These are phyloP conservation scores for Neopestalotiopsis rosae DNA, from an alignment of 2,329 filamentous ascomycete species.

Conservation along the genomic window DNA sequence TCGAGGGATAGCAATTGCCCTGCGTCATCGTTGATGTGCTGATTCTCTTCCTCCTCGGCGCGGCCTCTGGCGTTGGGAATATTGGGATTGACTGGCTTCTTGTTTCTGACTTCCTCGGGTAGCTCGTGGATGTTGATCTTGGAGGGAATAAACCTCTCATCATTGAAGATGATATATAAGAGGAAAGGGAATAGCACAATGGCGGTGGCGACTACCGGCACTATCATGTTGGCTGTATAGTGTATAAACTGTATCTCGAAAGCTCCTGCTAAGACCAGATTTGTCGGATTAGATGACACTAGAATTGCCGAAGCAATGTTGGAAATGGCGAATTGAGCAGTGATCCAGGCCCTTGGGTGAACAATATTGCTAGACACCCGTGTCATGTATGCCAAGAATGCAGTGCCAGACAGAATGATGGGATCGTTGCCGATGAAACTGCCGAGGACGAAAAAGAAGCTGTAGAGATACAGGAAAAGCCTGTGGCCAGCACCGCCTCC, in stretches of 20 bases:
- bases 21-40: conserved; percentile 51
- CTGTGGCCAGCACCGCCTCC: conserved; percentile 70
- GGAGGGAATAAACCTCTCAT: conserved; percentile 66
- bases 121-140: conserved; percentile 73
- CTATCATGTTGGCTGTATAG: conserved; percentile 80
- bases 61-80: conserved; percentile 68
- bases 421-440: conserved; percentile 77
- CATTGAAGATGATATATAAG: conserved; percentile 71
- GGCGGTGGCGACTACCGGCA: conserved; percentile 72
- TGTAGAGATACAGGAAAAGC: conserved; percentile 75
- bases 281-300: conserved; percentile 80
- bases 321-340: conserved; percentile 72
- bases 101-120: conserved; percentile 58
- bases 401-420: conserved; percentile 75
- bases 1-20: conserved; percentile 66
- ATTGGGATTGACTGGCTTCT: conserved; percentile 72
- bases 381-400: conserved; percentile 80
- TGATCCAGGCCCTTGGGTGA: conserved; percentile 75
- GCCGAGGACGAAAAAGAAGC: conserved; percentile 72
- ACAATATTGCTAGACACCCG: conserved; percentile 75
- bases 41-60: conserved; percentile 55
- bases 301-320: conserved; percentile 78
- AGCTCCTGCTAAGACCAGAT: conserved; percentile 74
- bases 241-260: conserved; percentile 74
- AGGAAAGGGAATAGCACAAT: conserved; percentile 73